Base-by-base conservation (phyloP, 768 basidiomycete genomes). In the Nidularia pulvinata region DNA sequence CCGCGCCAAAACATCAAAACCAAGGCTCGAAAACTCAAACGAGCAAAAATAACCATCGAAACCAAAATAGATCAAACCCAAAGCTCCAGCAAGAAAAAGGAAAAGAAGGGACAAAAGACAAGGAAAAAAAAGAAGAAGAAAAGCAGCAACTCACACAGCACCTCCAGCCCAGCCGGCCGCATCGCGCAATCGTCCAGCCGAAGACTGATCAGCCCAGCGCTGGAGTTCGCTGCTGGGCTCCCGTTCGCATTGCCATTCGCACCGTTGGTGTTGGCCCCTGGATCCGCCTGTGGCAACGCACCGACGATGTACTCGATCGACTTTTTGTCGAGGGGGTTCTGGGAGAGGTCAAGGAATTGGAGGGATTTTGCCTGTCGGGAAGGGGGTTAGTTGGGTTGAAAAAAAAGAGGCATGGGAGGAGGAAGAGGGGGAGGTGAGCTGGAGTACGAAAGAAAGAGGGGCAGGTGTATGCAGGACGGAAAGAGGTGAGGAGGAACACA, bases 281-380 rank as follows among this genome's bases (percentile, higher is more conserved):
- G 19, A n/a, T 80, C 77, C 4, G 81, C 74, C 1, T 69, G 70
- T 52, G 80, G 68, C 14, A 97, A 73, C 1, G 88, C 86, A 25
- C 80, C 80, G 0, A 90, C 85, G 45, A 98, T 79, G 57, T 86
- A 89, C 48, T 98, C 95, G 13, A 93, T 77, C 0, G 89, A 79
- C 65, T 86, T 89, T 67, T 91, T 93, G 65, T 98, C 96, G 55
- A 97, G 69, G 1, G 74, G 66, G 57, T 90, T 97, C 55, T 93
- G 91, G 2, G 93, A 95, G 25, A 99, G 69, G 66, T 99, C 95
- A 34, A 98, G 80, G 70, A 94, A 97, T 55, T 91, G 86, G 7
- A 98, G 70, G 50, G 70, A 80, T 59, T 82, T 83, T 10, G 93
- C 86, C 90, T 95, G 52, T 11, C 36, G 13, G 57, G 48, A 19